Evolutionary conservation across 78 protist species (phyloP), one percentile per base, ranked within the genome.

Genomic region (Tieghemostelium lacteum): DNA sequence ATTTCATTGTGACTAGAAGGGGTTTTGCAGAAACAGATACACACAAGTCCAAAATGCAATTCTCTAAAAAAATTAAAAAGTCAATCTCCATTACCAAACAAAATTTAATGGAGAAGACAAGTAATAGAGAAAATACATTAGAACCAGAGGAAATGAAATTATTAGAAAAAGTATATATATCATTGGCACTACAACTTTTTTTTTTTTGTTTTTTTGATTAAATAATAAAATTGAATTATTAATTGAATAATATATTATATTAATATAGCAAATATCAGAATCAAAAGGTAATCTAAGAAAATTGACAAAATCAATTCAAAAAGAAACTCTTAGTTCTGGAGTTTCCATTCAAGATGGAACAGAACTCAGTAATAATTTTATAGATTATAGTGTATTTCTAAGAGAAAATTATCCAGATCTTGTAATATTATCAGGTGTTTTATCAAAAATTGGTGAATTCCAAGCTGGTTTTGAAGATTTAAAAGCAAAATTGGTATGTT

Each of bases 401-500:
- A 52, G 91, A 58, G 91, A 83, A 4, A 83, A 66, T 57, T 45
- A 83, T 39, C 63, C 8, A 37, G 91, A 83, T 45, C 14, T 83
- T 10, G 78, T 83, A 31, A 69, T 83, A 58, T 50, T 83, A 7
- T 83, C 91, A 33, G 91, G 91, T 69, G 69, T 83, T 60, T 42
- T 83, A 17, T 83, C 91, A 58, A 83, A 83, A 73, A 83, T 83
- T 60, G 91, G 91, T 45, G 91, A 83, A 58, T 83, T 83, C n/a
- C 91, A 83, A 69, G 91, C 91, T 60, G 91, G 91, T 33, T 83
- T 83, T 29, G 91, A 83, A 83, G 91, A 83, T 45, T 57, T 83
- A 37, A 83, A 83, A 50, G 76, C 91, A 26, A 83, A 83, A 60
- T 62, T 83, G 24, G 77, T 71, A 71, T 16, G 42, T 71, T 40